Percentiles rank a stretch among this genome's conserved stretches.
These are phyloP conservation scores for Venturia carpophila DNA, from an alignment of 2,329 filamentous ascomycete genomes.

Conservation along the genomic window DNA sequence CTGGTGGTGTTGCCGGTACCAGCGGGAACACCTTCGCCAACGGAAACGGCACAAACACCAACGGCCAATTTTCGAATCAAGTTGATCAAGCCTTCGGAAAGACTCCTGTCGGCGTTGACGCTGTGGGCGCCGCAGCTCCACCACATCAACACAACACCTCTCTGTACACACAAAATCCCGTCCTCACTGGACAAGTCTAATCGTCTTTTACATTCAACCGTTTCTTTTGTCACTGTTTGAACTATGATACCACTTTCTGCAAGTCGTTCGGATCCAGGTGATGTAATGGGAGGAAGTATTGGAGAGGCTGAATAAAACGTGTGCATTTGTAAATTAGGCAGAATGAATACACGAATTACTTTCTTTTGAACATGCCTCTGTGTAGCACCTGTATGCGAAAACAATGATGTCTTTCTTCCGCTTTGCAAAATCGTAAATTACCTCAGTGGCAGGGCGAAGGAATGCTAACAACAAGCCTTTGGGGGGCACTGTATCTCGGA, in stretches of 20 bases:
- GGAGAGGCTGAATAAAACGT: background rate
- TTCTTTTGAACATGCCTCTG: too few relatives aligned
- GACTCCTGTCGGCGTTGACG: background rate
- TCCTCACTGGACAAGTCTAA: slow-evolving; percentile 34
- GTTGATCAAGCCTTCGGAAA: slow-evolving; percentile 17
- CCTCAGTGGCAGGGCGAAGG: too few relatives aligned
- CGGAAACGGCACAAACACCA: background rate
- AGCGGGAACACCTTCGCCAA: background rate
- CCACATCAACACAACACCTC: slow-evolving; percentile 30
- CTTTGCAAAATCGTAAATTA: too few relatives aligned
- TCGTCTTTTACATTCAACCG: background rate
- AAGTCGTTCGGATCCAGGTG: background rate
- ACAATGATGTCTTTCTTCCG: too few relatives aligned
- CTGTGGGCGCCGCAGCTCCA: slow-evolving; percentile 19
- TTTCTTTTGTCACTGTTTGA: background rate
- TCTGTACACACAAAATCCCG: slow-evolving; percentile 37
- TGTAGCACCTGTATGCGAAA: too few relatives aligned
- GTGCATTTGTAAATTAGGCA: slow-evolving; percentile 1
- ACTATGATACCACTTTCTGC: background rate
- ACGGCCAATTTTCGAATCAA: slow-evolving; percentile 8
- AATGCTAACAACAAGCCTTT: too few relatives aligned
- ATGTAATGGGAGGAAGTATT: slow-evolving; percentile 8
- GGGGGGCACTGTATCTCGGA: too few relatives aligned
- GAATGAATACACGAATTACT: background rate
- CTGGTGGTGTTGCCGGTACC: background rate